phyloP scores from a whole-genome alignment of 2,329 filamentous ascomycete species.

The Cytospora leucostoma region DNA sequence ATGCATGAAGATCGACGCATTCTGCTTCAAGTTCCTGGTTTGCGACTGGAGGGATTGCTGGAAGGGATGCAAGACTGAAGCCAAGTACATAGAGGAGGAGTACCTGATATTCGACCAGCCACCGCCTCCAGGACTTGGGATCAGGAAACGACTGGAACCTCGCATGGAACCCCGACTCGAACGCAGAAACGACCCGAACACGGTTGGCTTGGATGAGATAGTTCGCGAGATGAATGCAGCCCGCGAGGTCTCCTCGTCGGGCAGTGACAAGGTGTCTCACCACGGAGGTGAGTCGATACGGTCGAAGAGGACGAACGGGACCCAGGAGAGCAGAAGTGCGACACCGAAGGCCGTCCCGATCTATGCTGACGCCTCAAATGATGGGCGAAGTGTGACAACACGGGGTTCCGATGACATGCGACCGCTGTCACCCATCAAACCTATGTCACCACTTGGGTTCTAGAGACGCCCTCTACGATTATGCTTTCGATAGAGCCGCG shows the following conservation, averaged over 20 bases:
- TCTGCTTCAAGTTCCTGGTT: constrained; percentile 93
- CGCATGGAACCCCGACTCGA: constrained; percentile 22
- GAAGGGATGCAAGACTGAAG: constrained; percentile 93
- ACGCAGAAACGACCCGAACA: constrained; percentile 17
- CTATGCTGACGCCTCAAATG: constrained; percentile 40
- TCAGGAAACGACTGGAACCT: constrained; percentile 23
- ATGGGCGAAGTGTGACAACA: constrained; percentile 31
- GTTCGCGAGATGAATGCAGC: constrained; percentile 53
- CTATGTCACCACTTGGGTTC: constrained; percentile 63
- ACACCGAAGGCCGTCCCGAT: constrained; percentile 31
- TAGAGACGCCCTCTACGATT: constrained; percentile 35
- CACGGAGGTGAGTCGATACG: constrained; percentile 38
- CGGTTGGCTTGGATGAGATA: constrained; percentile 19
- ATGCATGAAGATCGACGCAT: constrained; percentile 93
- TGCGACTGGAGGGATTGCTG: constrained; percentile 96
- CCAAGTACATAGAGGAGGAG: constrained; percentile 72
- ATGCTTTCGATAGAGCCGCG: constrained; percentile 27
- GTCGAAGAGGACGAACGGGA: constrained; percentile 51
- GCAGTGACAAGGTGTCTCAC: constrained; percentile 59
- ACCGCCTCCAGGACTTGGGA: constrained; percentile 52
- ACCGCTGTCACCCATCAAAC: constrained; percentile 66
- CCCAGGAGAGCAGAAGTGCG: constrained; percentile 29
- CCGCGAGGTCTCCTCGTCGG: constrained; percentile 64
- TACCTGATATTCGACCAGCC: constrained; percentile 62
- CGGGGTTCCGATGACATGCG: constrained; percentile 48